phyloP scores from a whole-genome alignment of 495 filamentous ascomycete species.

The Talaromyces stipitatus region DNA sequence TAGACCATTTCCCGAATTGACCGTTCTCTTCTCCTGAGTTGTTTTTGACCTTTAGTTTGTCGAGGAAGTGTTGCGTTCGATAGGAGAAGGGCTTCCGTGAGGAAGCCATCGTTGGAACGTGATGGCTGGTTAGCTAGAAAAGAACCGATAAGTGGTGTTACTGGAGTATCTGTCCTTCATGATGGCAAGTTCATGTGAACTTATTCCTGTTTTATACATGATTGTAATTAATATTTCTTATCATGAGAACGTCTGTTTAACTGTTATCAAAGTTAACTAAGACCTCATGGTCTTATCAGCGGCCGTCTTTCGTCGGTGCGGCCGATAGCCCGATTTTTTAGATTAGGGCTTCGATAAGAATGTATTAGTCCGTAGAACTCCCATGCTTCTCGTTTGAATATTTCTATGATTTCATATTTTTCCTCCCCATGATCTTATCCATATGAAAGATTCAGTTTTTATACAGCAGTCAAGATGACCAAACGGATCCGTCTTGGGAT shows the following conservation, averaged over 20 bases:
- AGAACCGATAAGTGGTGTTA: not conserved
- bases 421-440: no score
- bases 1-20: slow-evolving; percentile 4
- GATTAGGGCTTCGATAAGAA: not conserved
- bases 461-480: not conserved
- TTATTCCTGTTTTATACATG: not conserved
- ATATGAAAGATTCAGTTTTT: no score
- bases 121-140: not conserved
- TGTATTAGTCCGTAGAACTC: no score
- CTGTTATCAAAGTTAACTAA: not conserved
- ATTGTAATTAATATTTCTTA: not conserved
- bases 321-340: not conserved
- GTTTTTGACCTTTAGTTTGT: not conserved
- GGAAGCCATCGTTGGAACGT: not conserved
- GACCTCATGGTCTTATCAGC: not conserved
- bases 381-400: no score
- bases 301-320: not conserved
- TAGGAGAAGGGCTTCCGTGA: not conserved
- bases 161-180: not conserved
- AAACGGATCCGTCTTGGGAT: slow-evolving; percentile 4
- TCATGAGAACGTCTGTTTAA: not conserved
- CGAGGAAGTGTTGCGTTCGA: not conserved
- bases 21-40: not conserved
- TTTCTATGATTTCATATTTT: no score
- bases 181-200: not conserved